Evolutionary conservation across 2,329 filamentous ascomycete genomes (phyloP).

Genomic region (Tolypocladium inflatum): DNA sequence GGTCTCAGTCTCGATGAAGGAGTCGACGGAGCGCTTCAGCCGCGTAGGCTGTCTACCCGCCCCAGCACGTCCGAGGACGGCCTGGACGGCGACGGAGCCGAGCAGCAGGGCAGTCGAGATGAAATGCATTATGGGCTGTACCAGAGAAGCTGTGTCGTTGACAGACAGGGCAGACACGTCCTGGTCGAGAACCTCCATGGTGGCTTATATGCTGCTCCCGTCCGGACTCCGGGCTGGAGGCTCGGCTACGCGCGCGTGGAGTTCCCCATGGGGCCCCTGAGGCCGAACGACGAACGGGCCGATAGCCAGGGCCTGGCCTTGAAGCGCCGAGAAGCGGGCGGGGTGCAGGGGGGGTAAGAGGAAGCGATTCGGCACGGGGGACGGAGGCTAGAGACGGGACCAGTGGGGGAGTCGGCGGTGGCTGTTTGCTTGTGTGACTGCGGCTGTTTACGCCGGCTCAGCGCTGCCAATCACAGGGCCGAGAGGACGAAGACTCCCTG

Average conservation of each 20-base stretch:
- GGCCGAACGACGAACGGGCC: background rate
- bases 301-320: background rate
- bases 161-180: slow-evolving; percentile 14
- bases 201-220: slow-evolving; percentile 11
- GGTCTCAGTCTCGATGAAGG: slow-evolving; percentile 42
- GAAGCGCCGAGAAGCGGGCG: background rate
- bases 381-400: background rate
- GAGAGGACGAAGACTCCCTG: background rate
- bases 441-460: background rate
- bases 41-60: slow-evolving; percentile 18
- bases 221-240: background rate
- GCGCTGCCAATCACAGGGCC: background rate
- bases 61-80: slow-evolving; percentile 36
- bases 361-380: background rate
- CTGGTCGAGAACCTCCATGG: slow-evolving; percentile 15
- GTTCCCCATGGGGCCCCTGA: background rate
- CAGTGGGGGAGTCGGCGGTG: background rate
- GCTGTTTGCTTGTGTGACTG: background rate
- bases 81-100: slow-evolving; percentile 41
- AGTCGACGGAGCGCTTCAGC: slow-evolving; percentile 38
- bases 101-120: slow-evolving; percentile 40
- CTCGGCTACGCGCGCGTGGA: background rate
- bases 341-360: background rate
- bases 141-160: slow-evolving; percentile 17
- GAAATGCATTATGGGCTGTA: slow-evolving; percentile 38